These are phyloP conservation scores for Metroxylon sagu DNA, from an alignment of 176 grass and related monocot species.

Conservation along the genomic window DNA sequence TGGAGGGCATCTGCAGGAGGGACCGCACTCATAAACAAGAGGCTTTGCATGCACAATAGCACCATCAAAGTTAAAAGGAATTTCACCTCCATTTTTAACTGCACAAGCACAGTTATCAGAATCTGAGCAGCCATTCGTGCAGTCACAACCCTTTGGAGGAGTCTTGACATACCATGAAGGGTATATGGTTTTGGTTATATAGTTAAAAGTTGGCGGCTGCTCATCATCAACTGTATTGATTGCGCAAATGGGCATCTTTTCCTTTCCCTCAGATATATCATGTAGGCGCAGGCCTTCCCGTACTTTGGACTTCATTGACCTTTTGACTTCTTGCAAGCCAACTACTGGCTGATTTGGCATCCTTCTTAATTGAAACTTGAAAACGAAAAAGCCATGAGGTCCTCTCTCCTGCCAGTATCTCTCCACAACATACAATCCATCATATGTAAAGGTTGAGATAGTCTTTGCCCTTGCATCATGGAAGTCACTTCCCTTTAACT, in stretches of 20 bases:
- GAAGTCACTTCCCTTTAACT: slow-evolving; percentile 11
- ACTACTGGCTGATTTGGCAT: slow-evolving; percentile 56
- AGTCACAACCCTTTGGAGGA: slow-evolving; percentile 45
- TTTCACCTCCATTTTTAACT: slow-evolving; percentile 60
- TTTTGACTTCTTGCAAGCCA: slow-evolving; percentile 35
- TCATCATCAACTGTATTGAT: slow-evolving; percentile 55
- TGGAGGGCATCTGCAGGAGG: slow-evolving; percentile 50
- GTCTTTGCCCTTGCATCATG: slow-evolving; percentile 30
- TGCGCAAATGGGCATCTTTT: slow-evolving; percentile 42
- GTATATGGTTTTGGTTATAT: slow-evolving; percentile 44
- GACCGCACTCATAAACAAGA: slow-evolving; percentile 66
- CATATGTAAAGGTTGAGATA: slow-evolving; percentile 53
- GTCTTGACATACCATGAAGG: slow-evolving; percentile 18
- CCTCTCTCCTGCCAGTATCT: slow-evolving; percentile 24
- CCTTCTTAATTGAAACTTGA: slow-evolving; percentile 43
- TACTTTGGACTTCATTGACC: slow-evolving; percentile 23
- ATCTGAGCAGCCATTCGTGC: slow-evolving; percentile 44
- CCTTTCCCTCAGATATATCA: slow-evolving; percentile 58
- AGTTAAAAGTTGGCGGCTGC: slow-evolving; percentile 32
- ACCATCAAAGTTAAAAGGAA: slow-evolving; percentile 58
- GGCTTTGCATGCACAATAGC: slow-evolving; percentile 48
- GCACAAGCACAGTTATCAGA: slow-evolving; percentile 39
- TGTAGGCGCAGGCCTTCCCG: slow-evolving; percentile 30
- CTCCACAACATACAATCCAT: slow-evolving; percentile 56
- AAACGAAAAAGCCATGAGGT: slow-evolving; percentile 32